Evolutionary conservation across 768 basidiomycete genomes (phyloP).

Genomic region (Glaciozyma martinii): DNA sequence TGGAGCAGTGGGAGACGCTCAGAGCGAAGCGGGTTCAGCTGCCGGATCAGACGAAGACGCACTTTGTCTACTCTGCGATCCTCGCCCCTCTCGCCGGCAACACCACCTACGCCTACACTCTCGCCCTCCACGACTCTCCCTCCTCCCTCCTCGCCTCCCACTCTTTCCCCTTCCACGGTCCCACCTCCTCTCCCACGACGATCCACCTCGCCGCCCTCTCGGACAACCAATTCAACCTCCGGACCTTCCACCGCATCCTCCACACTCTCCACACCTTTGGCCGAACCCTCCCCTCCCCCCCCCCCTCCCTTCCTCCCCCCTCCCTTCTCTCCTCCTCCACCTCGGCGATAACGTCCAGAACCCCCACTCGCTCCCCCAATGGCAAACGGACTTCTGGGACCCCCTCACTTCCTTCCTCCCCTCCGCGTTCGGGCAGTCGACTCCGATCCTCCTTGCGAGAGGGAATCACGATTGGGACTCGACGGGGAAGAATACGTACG

Average conservation of each 20-base stretch:
- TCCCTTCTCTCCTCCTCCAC: conserved; percentile 25
- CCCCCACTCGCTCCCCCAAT: conserved; percentile 26
- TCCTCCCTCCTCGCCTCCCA: neutral
- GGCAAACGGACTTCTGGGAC: conserved; percentile 32
- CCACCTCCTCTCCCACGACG: neutral
- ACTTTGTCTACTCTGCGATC: conserved; percentile 4
- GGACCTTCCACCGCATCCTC: conserved; percentile 23
- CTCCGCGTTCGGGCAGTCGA: neutral
- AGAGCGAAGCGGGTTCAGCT: neutral
- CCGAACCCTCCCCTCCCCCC: too few relatives aligned
- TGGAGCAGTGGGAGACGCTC: neutral
- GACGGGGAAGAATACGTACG: conserved; percentile 17
- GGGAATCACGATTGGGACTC: conserved; percentile 33
- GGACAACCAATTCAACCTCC: conserved; percentile 33
- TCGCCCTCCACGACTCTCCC: neutral
- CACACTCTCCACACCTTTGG: conserved; percentile 7
- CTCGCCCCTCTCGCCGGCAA: neutral
- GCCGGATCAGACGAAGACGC: neutral
- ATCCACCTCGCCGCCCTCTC: conserved; percentile 23
- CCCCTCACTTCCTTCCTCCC: conserved; percentile 13
- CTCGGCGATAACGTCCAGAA: conserved; percentile 26
- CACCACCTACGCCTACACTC: conserved; percentile 12
- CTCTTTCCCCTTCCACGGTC: conserved; percentile 14
- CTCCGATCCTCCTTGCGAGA: conserved; percentile 20
- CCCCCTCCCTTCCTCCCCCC: neutral